Percentiles rank a stretch among this genome's conserved stretches.
These are phyloP conservation scores for Pyrenochaeta sp. DNA, from an alignment of 2,329 filamentous ascomycete genomes.

Conservation along the genomic window DNA sequence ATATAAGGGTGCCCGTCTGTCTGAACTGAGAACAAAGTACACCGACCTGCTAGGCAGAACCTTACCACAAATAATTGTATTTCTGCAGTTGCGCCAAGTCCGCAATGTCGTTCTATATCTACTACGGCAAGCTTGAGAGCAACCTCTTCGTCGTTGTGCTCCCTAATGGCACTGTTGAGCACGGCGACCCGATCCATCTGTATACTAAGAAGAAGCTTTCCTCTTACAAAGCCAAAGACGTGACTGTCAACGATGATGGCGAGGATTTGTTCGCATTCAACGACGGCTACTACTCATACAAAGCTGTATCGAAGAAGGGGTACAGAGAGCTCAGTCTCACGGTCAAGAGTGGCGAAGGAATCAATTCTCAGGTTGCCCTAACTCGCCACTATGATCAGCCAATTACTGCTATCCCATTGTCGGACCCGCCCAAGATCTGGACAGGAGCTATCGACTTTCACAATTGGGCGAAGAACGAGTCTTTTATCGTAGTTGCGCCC, in stretches of 20 bases:
- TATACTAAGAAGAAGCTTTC: constrained; percentile 2
- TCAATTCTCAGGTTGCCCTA: background rate
- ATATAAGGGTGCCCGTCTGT: no score
- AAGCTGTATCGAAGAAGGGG: background rate
- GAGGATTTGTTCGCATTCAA: constrained; percentile 4
- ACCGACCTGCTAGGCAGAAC: no score
- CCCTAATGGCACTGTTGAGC: constrained; percentile 7
- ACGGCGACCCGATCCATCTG: constrained; percentile 1
- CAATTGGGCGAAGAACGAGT: constrained; percentile 8
- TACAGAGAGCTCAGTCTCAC: constrained; percentile 2
- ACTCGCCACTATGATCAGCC: constrained; percentile 5
- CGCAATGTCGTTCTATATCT: constrained; percentile 6
- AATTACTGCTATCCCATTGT: background rate
- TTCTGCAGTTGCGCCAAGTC: background rate
- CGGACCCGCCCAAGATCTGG: constrained; percentile 8
- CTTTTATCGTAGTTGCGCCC: constrained; percentile 1
- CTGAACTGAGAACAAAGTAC: no score
- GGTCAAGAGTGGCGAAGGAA: background rate
- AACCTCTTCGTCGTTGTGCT: constrained; percentile 6
- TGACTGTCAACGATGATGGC: constrained; percentile 1
- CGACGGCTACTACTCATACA: background rate
- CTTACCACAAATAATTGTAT: background rate
- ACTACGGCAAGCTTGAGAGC: constrained; percentile 8
- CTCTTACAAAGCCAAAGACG: background rate
- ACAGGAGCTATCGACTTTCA: constrained; percentile 5